phyloP scores from a whole-genome alignment of 345 rosid species.

The Salix koriyanagi region DNA sequence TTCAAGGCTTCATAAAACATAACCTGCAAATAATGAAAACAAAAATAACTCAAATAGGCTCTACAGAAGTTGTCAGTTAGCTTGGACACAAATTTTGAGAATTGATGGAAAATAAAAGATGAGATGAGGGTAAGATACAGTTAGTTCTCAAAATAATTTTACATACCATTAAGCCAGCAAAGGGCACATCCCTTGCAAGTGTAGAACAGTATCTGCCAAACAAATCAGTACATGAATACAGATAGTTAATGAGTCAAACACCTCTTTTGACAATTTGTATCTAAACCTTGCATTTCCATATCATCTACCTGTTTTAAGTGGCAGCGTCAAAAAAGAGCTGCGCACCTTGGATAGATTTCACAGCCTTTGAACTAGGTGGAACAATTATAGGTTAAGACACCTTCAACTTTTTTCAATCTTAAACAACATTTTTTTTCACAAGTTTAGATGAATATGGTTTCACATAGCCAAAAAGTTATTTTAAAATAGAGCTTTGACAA shows the following conservation, averaged over 20 bases:
- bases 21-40: slow-evolving; percentile 43
- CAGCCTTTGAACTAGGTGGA: neutral
- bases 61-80: neutral
- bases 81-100: neutral
- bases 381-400: neutral
- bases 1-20: slow-evolving; percentile 79
- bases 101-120: no score
- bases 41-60: neutral
- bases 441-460: neutral
- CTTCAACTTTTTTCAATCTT: neutral
- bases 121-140: neutral
- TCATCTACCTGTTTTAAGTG: neutral
- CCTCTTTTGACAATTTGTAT: neutral
- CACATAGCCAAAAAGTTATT: neutral
- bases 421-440: no score
- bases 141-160: neutral
- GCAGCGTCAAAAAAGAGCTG: neutral
- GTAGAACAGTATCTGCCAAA: slow-evolving; percentile 79
- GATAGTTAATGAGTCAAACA: neutral
- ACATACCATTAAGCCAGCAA: slow-evolving; percentile 91
- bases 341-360: neutral
- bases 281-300: neutral
- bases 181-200: slow-evolving; percentile 91
- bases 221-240: slow-evolving; percentile 6
- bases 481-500: neutral